Percentiles rank a stretch among this genome's conserved stretches.
phyloP scores from a whole-genome alignment of 768 basidiomycete genomes.

The Butyriboletus loyo region DNA sequence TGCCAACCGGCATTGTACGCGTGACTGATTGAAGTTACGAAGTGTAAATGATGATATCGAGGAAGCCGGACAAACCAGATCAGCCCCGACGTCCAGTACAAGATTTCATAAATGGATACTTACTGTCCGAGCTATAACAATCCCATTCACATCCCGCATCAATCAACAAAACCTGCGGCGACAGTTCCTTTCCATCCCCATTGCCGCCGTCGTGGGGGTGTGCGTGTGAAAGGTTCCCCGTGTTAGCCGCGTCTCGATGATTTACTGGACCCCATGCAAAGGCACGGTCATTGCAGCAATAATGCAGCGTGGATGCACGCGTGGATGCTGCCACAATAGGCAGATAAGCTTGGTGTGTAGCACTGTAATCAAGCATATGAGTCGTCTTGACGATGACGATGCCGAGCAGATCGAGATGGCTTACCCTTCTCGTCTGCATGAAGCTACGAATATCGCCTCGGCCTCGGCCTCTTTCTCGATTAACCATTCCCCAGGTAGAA shows the following conservation, averaged over 20 bases:
- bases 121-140: conserved; percentile 63
- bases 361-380: conserved; percentile 38
- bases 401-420: conserved; percentile 19
- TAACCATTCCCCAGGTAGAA: conserved; percentile 78
- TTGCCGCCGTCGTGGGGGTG: conserved; percentile 15
- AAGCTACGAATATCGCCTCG: conserved; percentile 89
- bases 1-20: conserved; percentile 90
- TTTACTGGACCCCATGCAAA: conserved; percentile 81
- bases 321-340: conserved; percentile 89
- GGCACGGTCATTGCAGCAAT: conserved; percentile 88
- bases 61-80: neutral
- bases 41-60: neutral
- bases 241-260: conserved; percentile 53
- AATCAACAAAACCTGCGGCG: conserved; percentile 78
- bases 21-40: conserved; percentile 54
- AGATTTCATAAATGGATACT: conserved; percentile 13
- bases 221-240: conserved; percentile 42
- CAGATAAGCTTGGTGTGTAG: conserved; percentile 85
- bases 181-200: conserved; percentile 34
- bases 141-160: conserved; percentile 94
- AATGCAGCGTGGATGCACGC: conserved; percentile 88
- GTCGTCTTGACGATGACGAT: neutral
- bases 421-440: conserved; percentile 85
- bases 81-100: neutral
- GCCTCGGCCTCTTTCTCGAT: conserved; percentile 93